Evolutionary conservation across 768 basidiomycete genomes (phyloP), one percentile per base, ranked within the genome.

Genomic region (Cystobasidium ongulense): DNA sequence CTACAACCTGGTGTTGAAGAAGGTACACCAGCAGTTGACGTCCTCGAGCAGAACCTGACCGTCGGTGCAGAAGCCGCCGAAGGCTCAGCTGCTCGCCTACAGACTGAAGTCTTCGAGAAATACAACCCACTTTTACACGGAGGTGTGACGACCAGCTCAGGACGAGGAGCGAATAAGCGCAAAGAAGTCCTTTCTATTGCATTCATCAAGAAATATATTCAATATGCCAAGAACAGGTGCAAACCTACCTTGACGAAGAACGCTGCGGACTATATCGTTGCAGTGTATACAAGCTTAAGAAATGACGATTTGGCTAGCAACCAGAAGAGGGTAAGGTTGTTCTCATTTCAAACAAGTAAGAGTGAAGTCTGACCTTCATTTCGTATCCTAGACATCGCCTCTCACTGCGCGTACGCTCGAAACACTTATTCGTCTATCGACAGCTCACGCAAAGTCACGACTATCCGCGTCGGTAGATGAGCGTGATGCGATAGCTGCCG

Each of bases 191-290:
- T 99, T 72, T 92, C 88, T 78, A 92, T 96, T 75, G 83, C 89
- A 4, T 99, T 99, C 80, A 88, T 99, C 80, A 99, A 99, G 83
- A 98, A 97, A 82, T 98, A 94, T 78, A 90, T 99, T 72, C 95
- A 98, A 82, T 97, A 97, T 78, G 90, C 95, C 52, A 98, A 97
- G 83, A 90, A 87, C 82, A 88, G 89, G 78, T 85, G 88, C 21
- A 86, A 89, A 72, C 96, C 96, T 0, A 87, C 86, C 27, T 83
- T 98, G 76, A 95, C 91, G 7, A 89, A 92, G 80, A 92, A 90
- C 46, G 96, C 96, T 4, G 92, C 94, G 72, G 93, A 96, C 80
- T 86, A 89, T 81, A 97, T 99, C 75, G 90, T 95, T 46, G 87
- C 90, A 61, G 90, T 94, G 41, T 99, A 98, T 81, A 88, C 92